Evolutionary conservation across 345 rosid genomes (phyloP).

Genomic region (Salix brachista): DNA sequence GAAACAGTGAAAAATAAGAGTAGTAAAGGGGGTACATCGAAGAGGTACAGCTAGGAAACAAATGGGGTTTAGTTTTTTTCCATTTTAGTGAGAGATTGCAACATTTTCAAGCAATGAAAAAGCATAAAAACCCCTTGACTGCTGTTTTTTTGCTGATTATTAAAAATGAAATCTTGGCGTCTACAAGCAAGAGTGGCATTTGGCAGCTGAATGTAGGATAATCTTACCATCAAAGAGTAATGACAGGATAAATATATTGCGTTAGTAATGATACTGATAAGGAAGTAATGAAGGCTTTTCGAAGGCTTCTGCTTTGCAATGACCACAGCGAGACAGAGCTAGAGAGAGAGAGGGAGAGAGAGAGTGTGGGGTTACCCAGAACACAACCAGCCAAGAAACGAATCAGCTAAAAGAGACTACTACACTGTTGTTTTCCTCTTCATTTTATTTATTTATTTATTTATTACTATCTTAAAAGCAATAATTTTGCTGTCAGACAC

Average conservation of each 20-base stretch:
- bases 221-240: neutral
- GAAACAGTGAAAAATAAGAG: neutral
- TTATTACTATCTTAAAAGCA: neutral
- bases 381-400: slow-evolving; percentile 16
- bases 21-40: neutral
- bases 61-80: neutral
- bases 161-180: neutral
- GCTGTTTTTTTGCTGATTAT: neutral
- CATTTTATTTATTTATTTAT: neutral
- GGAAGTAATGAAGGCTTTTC: neutral
- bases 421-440: neutral
- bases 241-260: neutral
- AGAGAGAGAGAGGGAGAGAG: neutral
- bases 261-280: neutral
- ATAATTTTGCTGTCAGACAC: neutral
- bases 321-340: neutral
- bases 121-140: slow-evolving; percentile 2
- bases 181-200: neutral
- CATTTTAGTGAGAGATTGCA: slow-evolving; percentile 2
- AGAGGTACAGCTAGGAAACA: neutral
- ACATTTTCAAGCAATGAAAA: slow-evolving; percentile 8
- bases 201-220: neutral
- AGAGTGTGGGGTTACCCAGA: neutral
- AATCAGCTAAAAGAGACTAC: neutral
- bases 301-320: neutral